Base-by-base conservation (phyloP, 73 alveolate species). In the Breviolum minutum region DNA sequence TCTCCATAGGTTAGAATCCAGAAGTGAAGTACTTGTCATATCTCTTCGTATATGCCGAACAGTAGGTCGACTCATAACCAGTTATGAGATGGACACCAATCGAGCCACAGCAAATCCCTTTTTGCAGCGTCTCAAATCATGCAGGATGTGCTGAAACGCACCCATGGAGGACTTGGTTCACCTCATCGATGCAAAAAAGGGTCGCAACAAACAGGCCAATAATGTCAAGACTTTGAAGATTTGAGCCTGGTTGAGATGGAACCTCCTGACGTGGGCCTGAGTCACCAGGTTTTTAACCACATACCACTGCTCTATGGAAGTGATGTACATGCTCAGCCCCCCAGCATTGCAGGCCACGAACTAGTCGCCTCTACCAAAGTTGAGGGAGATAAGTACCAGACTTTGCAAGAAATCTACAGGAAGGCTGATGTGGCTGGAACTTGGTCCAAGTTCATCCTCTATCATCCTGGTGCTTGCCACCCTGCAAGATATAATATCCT, bases 311-410 rank as follows among this genome's bases (percentile, higher is more conserved):
- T 26, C 82, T 9, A 27, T 8, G 22, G 24, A 19, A 8, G 64
- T 87, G 32, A 17, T 87, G 69, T 26, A 63, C 64, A 62, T 17
- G 63, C 87, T 10, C 54, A 40, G 54, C 54, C 54, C 54, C 54
- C 54, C 54, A 40, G 77, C 97, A 79, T 71, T 77, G 97, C 29
- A 91, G 83, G 97, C 97, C 85, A 54, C 88, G 87, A 16, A 73
- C 76, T 12, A 91, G 88, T 30, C 97, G 87, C 97, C 97, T 91
- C 62, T 27, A 22, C 30, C 80, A 62, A n/a, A 63, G 48, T 16
- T 26, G 54, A 40, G 54, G 54, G 54, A 40, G 54, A 40, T 40
- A 40, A 40, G 54, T 40, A 40, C 54, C 54, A 40, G 5, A 40
- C 54, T 40, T 40, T 3, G 54, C 54, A 40, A 40, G 54, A 40